Evolutionary conservation across 176 grass and related monocot genomes (phyloP).

Genomic region (Triticum turgidum): DNA sequence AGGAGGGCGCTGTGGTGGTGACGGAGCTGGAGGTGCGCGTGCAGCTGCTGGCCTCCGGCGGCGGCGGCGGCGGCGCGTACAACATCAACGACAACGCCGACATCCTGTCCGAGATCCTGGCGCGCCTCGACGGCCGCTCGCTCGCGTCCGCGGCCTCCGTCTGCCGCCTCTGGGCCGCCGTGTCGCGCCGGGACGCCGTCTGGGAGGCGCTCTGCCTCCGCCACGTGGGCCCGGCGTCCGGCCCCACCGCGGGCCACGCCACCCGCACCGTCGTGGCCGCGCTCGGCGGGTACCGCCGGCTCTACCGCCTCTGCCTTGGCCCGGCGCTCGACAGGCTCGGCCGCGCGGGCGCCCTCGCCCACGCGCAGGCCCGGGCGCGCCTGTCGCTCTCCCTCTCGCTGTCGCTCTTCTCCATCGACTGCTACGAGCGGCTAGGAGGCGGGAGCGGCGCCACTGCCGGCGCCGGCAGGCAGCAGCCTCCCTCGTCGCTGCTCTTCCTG

Average conservation of each 20-base stretch:
- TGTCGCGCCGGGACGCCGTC: conserved; percentile 60
- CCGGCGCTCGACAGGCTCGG: conserved; percentile 77
- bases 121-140: conserved; percentile 75
- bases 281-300: conserved; percentile 89
- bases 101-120: conserved; percentile 78
- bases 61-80: conserved; percentile 30
- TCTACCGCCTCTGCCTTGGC: conserved; percentile 91
- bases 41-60: conserved; percentile 12
- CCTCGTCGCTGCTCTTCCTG: conserved; percentile 86
- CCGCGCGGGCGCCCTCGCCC: background rate
- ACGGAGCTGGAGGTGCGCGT: conserved; percentile 35
- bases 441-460: conserved; percentile 6
- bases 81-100: conserved; percentile 93
- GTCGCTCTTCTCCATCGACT: conserved; percentile 99
- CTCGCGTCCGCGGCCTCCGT: conserved; percentile 62
- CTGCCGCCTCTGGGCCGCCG: conserved; percentile 72
- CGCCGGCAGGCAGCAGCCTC: conserved; percentile 34
- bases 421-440: conserved; percentile 88
- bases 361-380: conserved; percentile 39
- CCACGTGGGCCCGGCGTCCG: conserved; percentile 32
- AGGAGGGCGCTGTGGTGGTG: background rate
- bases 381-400: conserved; percentile 86
- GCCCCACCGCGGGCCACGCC: background rate
- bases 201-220: conserved; percentile 90
- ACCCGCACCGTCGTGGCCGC: conserved; percentile 77